These are phyloP conservation scores for Fusarium chaquense DNA, from an alignment of 2,329 filamentous ascomycete species.

Conservation along the genomic window DNA sequence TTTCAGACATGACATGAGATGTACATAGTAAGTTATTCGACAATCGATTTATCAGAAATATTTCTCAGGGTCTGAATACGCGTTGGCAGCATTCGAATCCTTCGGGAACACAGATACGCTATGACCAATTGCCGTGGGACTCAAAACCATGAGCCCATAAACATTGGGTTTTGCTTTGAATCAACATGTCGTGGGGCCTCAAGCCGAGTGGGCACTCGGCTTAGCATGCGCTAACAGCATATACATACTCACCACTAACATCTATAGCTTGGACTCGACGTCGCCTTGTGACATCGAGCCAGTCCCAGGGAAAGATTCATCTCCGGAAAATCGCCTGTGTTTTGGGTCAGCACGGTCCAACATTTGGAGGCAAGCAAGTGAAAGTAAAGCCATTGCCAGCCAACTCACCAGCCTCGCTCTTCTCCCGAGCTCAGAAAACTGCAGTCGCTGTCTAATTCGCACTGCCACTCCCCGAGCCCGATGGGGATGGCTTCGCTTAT, in stretches of 20 bases:
- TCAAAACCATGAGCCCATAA: background rate
- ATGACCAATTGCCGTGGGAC: background rate
- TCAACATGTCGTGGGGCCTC: background rate
- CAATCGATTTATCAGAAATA: background rate
- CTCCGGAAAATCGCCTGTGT: conserved; percentile 63
- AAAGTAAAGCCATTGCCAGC: conserved; percentile 1
- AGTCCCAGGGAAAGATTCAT: conserved; percentile 65
- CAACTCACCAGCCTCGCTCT: conserved; percentile 85
- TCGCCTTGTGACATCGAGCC: conserved; percentile 52
- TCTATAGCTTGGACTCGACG: conserved; percentile 51
- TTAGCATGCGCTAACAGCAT: background rate
- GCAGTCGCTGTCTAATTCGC: conserved; percentile 85
- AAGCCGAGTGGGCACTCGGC: background rate
- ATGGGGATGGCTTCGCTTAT: conserved; percentile 16
- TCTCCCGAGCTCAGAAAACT: conserved; percentile 82
- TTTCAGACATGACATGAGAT: background rate
- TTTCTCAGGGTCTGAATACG: conserved; percentile 19
- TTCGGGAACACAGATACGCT: background rate
- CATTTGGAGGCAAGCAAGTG: conserved; percentile 14
- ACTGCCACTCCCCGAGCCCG: conserved; percentile 79
- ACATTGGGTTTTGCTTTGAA: background rate
- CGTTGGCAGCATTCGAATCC: conserved; percentile 16
- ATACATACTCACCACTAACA: conserved; percentile 7
- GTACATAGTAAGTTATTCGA: background rate
- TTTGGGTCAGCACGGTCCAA: conserved; percentile 32